phyloP scores from a whole-genome alignment of 2,329 filamentous ascomycete genomes.

The Neoarthrinium moseri region DNA sequence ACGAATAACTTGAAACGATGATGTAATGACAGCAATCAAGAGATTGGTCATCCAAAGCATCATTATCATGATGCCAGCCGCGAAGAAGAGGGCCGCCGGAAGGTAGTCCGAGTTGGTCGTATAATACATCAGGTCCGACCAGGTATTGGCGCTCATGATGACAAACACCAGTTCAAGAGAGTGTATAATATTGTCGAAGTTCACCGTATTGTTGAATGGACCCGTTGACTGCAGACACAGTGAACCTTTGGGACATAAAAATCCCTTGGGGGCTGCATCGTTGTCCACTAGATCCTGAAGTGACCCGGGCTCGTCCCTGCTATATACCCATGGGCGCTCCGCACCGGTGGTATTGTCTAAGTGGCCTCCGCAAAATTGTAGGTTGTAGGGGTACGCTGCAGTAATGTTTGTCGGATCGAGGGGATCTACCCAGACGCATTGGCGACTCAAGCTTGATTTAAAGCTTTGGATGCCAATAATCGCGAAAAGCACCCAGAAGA shows the following conservation, averaged over 20 bases:
- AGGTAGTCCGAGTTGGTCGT: constrained; percentile 91
- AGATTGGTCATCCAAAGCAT: constrained; percentile 96
- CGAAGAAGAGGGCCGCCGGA: constrained; percentile 76
- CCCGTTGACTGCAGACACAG: constrained; percentile 77
- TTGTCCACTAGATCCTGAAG: constrained; percentile 50
- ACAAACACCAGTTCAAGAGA: constrained; percentile 95
- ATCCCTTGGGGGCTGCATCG: constrained; percentile 69
- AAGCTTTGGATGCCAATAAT: constrained; percentile 98
- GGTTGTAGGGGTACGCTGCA: constrained; percentile 58
- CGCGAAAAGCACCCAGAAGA: constrained; percentile 97
- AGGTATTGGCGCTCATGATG: constrained; percentile 98
- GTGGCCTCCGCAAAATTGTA: constrained; percentile 86
- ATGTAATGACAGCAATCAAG: constrained; percentile 93
- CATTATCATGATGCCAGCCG: constrained; percentile 78
- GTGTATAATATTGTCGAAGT: constrained; percentile 91
- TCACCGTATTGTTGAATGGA: constrained; percentile 82
- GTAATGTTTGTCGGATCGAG: constrained; percentile 51
- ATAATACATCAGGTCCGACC: constrained; percentile 91
- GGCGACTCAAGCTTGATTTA: constrained; percentile 75
- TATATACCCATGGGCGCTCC: constrained; percentile 66
- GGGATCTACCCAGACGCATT: constrained; percentile 76
- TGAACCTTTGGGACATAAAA: constrained; percentile 80
- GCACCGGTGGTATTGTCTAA: constrained; percentile 59
- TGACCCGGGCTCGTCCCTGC: constrained; percentile 27
- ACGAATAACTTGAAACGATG: constrained; percentile 95